Conservation (phyloP, 345 rosid genomes). For the Melastoma malabathricum region DNA sequence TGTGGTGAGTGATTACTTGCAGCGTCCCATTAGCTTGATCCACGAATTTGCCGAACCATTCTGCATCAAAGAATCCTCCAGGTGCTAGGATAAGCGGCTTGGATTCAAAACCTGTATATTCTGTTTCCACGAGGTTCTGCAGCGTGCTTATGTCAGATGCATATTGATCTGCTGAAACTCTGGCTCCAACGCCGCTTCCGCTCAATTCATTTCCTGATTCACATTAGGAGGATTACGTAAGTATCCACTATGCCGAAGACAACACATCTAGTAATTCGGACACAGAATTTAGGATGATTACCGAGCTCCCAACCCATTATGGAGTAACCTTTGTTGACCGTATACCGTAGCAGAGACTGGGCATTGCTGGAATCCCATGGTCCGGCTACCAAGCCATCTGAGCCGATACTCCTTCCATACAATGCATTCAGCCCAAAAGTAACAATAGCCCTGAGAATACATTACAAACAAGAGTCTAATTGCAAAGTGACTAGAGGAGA, state of each 20-base stretch:
- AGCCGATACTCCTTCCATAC: slow-evolving; percentile 15
- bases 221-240: too few species aligned
- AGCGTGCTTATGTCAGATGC: slow-evolving; percentile 19
- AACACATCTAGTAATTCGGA: neutral
- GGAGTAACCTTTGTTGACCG: slow-evolving; percentile 26
- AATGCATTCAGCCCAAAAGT: slow-evolving; percentile 36
- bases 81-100: slow-evolving; percentile 39
- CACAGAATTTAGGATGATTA: slow-evolving; percentile 9
- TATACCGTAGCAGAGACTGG: slow-evolving; percentile 22
- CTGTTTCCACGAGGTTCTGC: slow-evolving; percentile 12
- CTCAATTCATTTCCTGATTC: slow-evolving; percentile 38
- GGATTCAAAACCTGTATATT: slow-evolving; percentile 16
- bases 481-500: neutral
- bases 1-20: slow-evolving; percentile 47
- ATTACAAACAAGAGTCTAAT: neutral
- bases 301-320: slow-evolving; percentile 45
- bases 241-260: too few species aligned
- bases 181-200: slow-evolving; percentile 28
- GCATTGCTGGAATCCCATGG: slow-evolving; percentile 39
- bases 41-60: slow-evolving; percentile 25
- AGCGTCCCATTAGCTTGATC: slow-evolving; percentile 21
- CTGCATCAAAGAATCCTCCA: slow-evolving; percentile 29
- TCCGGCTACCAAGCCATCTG: slow-evolving; percentile 18
- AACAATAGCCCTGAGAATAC: slow-evolving; percentile 19
- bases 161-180: slow-evolving; percentile 28